Evolutionary conservation across 306 rosid genomes (phyloP), one percentile per base, ranked within the genome.

Genomic region (Prunus campanulata): DNA sequence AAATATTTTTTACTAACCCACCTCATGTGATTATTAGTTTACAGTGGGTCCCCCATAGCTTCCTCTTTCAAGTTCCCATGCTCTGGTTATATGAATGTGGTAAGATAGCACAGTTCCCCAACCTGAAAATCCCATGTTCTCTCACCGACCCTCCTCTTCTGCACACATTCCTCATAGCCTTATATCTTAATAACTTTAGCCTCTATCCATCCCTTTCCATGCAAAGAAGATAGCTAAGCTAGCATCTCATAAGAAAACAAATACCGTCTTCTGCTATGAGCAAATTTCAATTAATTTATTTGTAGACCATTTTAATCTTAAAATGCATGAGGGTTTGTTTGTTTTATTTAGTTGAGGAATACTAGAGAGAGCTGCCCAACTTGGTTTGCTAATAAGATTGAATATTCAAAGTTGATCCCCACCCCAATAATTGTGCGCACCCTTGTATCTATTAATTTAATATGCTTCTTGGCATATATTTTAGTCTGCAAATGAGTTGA

Each of bases 61-160:
- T 39, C 5, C 2, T 54, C 47, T 78, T 71, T 13, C 77, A 83
- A 82, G 70, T 80, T 77, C 81, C 81, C 63, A 80, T 73, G 83
- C 22, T 51, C 47, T 65, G 70, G 79, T 83, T 74, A 77, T 74
- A 73, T 50, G 83, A 83, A 86, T 74, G 51, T 35, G 76, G 77
- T 64, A 74, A 3, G 50, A 9, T 29, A 35, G 82, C 86, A 76
- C 82, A 59, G 78, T 73, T 77, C 47, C 84, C 78, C 75, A 86
- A 72, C 80, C 78, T 78, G 83, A 56, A 39, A 81, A 25, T 51
- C 85, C 86, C 80, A 83, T 86, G 85, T 82, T 87, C 82, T 80
- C 78, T 79, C 86, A 88, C 88, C 80, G 73, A 79, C 85, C 78
- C 76, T 75, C 42, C 64, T 71, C 66, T 55, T 49, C 76, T 79